A percentile compares a stretch with the other conserved stretches of the same genome.
Conservation (phyloP, 179 eudicot genomes). For the Beta macrorhiza region DNA sequence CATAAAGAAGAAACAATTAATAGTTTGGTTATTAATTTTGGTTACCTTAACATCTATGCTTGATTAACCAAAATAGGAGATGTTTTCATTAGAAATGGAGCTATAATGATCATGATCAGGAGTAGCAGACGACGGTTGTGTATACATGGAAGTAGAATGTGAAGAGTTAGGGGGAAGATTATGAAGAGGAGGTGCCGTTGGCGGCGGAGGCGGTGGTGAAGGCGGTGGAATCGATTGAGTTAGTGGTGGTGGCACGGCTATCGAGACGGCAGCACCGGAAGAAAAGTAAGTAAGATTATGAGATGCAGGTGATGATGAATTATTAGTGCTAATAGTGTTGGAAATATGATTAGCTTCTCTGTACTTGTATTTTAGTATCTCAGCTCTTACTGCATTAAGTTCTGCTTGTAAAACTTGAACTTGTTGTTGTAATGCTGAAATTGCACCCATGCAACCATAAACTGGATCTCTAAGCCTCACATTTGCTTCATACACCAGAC, state of each 20-base stretch:
- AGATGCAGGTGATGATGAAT: too few species aligned
- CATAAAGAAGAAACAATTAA: constrained; percentile 17
- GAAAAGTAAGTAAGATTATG: too few species aligned
- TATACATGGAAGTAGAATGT: constrained; percentile 34
- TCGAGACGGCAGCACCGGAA: too few species aligned
- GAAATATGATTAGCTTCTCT: constrained; percentile 33
- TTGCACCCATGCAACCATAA: constrained; percentile 93
- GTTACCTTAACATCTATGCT: constrained; percentile 15
- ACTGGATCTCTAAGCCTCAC: constrained; percentile 81
- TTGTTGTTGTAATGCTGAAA: constrained; percentile 70
- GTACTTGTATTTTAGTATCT: constrained; percentile 56
- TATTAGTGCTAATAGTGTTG: background rate
- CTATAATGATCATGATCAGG: constrained; percentile 30
- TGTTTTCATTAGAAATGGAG: constrained; percentile 47
- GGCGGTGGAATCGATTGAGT: too few species aligned
- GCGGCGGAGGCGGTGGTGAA: too few species aligned
- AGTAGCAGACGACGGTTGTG: constrained; percentile 33
- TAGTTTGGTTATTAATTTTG: constrained; percentile 3
- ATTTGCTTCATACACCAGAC: constrained; percentile 79
- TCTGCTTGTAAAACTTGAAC: constrained; percentile 68
- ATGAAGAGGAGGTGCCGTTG: too few species aligned
- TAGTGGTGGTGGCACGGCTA: too few species aligned
- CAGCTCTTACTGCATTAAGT: constrained; percentile 54
- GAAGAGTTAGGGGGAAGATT: constrained; percentile 22
- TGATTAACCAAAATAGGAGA: constrained; percentile 48